These are phyloP conservation scores for Leccinum disarticulatum DNA, from an alignment of 768 basidiomycete species.

Conservation along the genomic window DNA sequence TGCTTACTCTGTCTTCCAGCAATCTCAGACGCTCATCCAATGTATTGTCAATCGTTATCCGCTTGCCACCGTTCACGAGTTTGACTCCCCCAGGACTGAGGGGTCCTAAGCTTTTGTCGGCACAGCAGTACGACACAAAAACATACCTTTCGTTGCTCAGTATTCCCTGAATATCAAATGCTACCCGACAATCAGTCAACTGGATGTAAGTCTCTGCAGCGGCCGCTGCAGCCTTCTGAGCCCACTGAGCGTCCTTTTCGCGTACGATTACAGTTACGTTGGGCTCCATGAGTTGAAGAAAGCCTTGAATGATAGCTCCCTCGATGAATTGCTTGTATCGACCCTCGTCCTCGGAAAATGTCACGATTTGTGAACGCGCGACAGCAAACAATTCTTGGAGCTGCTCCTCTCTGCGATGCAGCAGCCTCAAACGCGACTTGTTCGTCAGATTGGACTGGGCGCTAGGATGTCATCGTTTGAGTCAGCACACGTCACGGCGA, in stretches of 20 bases:
- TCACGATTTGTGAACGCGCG: conserved; percentile 61
- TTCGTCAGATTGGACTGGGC: conserved; percentile 96
- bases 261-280: conserved; percentile 65
- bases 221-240: conserved; percentile 58
- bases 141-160: conserved; percentile 69
- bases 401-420: conserved; percentile 90
- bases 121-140: background rate
- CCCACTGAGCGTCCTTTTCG: conserved; percentile 60
- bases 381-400: conserved; percentile 84
- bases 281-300: conserved; percentile 79
- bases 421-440: conserved; percentile 87
- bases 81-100: conserved; percentile 83
- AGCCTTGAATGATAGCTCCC: conserved; percentile 81
- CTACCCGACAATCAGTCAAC: conserved; percentile 68
- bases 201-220: conserved; percentile 72
- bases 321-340: conserved; percentile 83
- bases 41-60: conserved; percentile 93
- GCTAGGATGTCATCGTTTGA: conserved; percentile 40
- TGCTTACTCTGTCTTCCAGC: conserved; percentile 82
- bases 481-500: conserved; percentile 2
- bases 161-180: conserved; percentile 55
- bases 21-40: conserved; percentile 87
- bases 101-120: background rate
- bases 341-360: conserved; percentile 60
- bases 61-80: conserved; percentile 64